Base-by-base conservation (phyloP, 148 eudicot species). In the Rhododendron simsii region DNA sequence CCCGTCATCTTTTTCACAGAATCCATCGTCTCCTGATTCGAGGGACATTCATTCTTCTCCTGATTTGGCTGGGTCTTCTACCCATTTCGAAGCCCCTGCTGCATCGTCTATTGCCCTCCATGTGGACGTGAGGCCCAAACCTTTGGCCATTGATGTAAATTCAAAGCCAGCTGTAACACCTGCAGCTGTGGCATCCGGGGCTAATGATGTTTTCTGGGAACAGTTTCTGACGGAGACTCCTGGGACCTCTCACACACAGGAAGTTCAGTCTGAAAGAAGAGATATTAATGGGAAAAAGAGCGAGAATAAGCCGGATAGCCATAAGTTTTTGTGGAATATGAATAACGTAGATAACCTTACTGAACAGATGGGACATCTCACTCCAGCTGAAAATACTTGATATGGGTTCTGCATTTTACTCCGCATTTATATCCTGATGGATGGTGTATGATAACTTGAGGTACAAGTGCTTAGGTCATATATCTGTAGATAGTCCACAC, bases 181-280 rank as follows among this genome's bases (percentile, higher is more conserved):
- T 44, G 33, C 83, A 45, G 53, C 85, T 50, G 83, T 75, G 41
- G 65, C 75, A 41, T 61, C 86, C 26, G 87, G 86, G 11, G 90
- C 53, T 7, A 91, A 91, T 80, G 93, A 91, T 85, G 90, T 83
- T 37, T 91, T 91, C 83, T 91, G 93, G 93, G 91, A 91, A 84
- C 93, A 91, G 88, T 89, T 91, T 81, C 67, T 91, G 67, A 89
- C 90, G 1, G 93, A 91, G 84, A 84, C 90, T 85, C 92, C 91
- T 37, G 87, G 86, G 61, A 59, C 87, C 15, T 78, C 86, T 63
- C 86, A 71, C 69, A 80, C 83, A n/a, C 92, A 84, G 85, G 92
- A 87, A 74, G 87, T 75, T 50, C 86, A 87, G 75, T 87, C 90
- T 67, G 91, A 86, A 77, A 87, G 80, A 71, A 86, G 84, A 84